Conservation (phyloP, 1,284 basidiomycete genomes). For the Phlebopus sp. region DNA sequence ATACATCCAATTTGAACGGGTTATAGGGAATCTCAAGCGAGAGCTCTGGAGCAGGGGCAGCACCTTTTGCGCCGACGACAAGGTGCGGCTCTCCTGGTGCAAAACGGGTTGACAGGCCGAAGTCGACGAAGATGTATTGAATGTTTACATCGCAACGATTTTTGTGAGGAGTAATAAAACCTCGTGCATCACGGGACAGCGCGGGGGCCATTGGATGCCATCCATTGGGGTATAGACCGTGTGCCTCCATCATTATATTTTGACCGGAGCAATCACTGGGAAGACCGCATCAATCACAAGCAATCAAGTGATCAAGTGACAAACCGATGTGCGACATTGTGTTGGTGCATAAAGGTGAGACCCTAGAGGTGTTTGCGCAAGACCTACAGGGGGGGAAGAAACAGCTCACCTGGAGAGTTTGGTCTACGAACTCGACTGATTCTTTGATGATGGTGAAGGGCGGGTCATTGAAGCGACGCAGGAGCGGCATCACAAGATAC, state of each 20-base stretch:
- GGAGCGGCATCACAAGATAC: too few species aligned
- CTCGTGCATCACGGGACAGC: slow-evolving; percentile 16
- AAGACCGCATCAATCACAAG: too few species aligned
- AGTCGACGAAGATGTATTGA: slow-evolving; percentile 37
- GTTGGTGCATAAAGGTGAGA: too few species aligned
- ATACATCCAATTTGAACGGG: slow-evolving; percentile 1
- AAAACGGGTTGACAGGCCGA: slow-evolving; percentile 30
- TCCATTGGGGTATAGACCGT: slow-evolving; percentile 26
- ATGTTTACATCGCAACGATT: slow-evolving; percentile 30
- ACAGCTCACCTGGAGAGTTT: too few species aligned
- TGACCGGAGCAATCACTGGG: slow-evolving; percentile 35
- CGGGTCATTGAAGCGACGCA: too few species aligned
- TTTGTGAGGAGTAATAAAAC: slow-evolving; percentile 15
- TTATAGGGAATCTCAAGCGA: neutral
- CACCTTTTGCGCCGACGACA: neutral
- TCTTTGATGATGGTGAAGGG: too few species aligned
- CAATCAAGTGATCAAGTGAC: too few species aligned
- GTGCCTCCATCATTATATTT: slow-evolving; percentile 39
- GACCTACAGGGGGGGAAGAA: too few species aligned
- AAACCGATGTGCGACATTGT: too few species aligned
- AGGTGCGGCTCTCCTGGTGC: slow-evolving; percentile 3
- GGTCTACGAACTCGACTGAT: too few species aligned
- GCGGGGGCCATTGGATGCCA: slow-evolving; percentile 24
- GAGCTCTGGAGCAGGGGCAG: neutral
- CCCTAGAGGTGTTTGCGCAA: too few species aligned